These are phyloP conservation scores for Geotrichum histeridarum DNA, from an alignment of 1,139 yeast species.

Conservation along the genomic window DNA sequence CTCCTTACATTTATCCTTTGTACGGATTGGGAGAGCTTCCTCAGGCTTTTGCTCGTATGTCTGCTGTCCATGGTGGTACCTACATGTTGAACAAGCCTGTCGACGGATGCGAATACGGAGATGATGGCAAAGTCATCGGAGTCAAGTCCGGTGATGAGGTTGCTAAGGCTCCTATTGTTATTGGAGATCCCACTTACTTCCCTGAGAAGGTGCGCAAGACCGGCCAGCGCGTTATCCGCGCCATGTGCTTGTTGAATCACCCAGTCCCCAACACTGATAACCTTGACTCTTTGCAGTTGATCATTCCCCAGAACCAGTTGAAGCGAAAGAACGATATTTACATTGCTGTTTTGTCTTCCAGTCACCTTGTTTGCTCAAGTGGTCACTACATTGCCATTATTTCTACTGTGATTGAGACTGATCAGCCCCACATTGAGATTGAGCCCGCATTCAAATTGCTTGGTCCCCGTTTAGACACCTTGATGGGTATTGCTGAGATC, in stretches of 20 bases:
- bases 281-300: conserved; percentile 86
- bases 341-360: conserved; percentile 82
- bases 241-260: conserved; percentile 88
- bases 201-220: conserved; percentile 83
- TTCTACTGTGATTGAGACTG: conserved; percentile 92
- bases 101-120: conserved; percentile 75
- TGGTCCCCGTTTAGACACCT: conserved; percentile 73
- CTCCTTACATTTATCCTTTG: conserved; percentile 92
- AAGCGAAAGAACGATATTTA: conserved; percentile 91
- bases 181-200: conserved; percentile 98
- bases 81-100: conserved; percentile 96
- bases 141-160: conserved; percentile 87
- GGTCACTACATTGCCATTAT: conserved; percentile 91
- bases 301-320: conserved; percentile 94
- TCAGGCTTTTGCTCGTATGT: conserved; percentile 94
- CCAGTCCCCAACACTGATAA: conserved; percentile 80
- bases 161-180: conserved; percentile 88
- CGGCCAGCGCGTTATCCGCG: conserved; percentile 86
- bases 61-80: conserved; percentile 98
- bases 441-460: conserved; percentile 91
- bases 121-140: conserved; percentile 70
- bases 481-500: conserved; percentile 91
- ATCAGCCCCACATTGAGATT: conserved; percentile 84
- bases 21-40: conserved; percentile 98
- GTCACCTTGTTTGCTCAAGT: conserved; percentile 86